Base-by-base conservation (phyloP, 805 yeast genomes). In the Candida qinlingensis region DNA sequence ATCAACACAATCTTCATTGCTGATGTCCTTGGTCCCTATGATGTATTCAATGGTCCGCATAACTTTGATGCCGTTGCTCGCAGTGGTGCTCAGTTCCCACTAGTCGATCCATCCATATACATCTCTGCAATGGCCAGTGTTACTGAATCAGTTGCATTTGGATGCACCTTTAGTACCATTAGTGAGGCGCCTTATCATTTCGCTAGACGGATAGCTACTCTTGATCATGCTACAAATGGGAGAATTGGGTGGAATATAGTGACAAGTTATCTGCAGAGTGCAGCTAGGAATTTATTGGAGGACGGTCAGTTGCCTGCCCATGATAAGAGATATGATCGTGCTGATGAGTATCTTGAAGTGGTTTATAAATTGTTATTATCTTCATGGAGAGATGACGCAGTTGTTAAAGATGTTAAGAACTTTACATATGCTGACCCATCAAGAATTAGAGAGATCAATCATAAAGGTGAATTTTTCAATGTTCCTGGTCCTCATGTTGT, bases 211-310 rank as follows among this genome's bases (percentile, higher is more conserved):
- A 51, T 71, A 33, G 69, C 72, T 4, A 65, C 75, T 1, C 58
- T 71, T 40, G 75, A 71, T 49, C 74, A 70, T 45, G 59, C 71
- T 44, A 66, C 74, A 4, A 59, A 63, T 26, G 75, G 76, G n/a
- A 60, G 75, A 53, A 53, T 71, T 45, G 75, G 75, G 30, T 71
- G 76, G 76, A 71, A 72, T 50, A 62, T 71, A 7, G 76, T 71
- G 13, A 60, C 71, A 5, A 63, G 71, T 6, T 70, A 71, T 47
- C 55, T 71, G 39, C 70, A 68, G 34, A 62, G 69, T 51, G 73
- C 73, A 4, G 66, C 74, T 4, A 55, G 68, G 50, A 67, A 69
- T 45, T 54, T 68, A 28, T 52, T 68, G 34, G 65, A 69, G 30
- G 66, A 63, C 5, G 65, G 61, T 26, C 49, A 54, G 5, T 64